phyloP scores from a whole-genome alignment of 768 basidiomycete species.

The Coprinellus micaceus region DNA sequence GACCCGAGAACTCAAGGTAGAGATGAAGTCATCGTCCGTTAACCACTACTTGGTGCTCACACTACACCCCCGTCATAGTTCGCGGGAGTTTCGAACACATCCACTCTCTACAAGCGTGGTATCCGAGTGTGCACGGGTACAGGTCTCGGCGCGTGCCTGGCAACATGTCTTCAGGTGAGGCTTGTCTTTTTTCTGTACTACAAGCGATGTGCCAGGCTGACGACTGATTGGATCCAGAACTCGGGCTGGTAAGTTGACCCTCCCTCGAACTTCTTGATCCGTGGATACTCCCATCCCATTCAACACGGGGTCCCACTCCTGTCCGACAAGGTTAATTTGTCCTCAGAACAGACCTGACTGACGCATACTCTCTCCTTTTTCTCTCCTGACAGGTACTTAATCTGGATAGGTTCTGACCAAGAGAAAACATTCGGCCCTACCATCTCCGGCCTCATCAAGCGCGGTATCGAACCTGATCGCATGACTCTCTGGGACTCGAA shows the following conservation, averaged over 20 bases:
- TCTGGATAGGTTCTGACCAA: constrained; percentile 84
- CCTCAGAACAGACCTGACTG: background rate
- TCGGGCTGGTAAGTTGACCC: constrained; percentile 40
- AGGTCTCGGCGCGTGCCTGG: constrained; percentile 76
- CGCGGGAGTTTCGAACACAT: constrained; percentile 80
- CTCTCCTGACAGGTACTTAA: constrained; percentile 56
- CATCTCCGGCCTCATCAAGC: constrained; percentile 66
- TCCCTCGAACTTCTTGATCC: constrained; percentile 8
- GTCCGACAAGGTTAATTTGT: background rate
- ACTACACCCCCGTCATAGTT: constrained; percentile 41
- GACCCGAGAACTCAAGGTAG: constrained; percentile 79
- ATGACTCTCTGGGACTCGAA: constrained; percentile 79
- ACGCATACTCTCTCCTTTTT: constrained; percentile 3
- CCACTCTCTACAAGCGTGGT: constrained; percentile 70
- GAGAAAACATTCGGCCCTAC: constrained; percentile 85
- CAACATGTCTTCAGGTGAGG: constrained; percentile 76
- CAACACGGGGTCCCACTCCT: background rate
- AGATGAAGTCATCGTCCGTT: background rate
- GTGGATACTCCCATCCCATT: background rate
- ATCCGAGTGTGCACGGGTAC: constrained; percentile 86
- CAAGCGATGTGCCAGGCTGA: too few relatives aligned
- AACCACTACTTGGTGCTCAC: background rate
- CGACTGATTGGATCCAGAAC: constrained; percentile 30
- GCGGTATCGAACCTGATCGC: constrained; percentile 66
- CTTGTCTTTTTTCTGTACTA: too few relatives aligned